A percentile compares a stretch with the other conserved stretches of the same genome.
Evolutionary conservation across 768 basidiomycete species (phyloP).

Genomic region (Cystofilobasidium capitatum): DNA sequence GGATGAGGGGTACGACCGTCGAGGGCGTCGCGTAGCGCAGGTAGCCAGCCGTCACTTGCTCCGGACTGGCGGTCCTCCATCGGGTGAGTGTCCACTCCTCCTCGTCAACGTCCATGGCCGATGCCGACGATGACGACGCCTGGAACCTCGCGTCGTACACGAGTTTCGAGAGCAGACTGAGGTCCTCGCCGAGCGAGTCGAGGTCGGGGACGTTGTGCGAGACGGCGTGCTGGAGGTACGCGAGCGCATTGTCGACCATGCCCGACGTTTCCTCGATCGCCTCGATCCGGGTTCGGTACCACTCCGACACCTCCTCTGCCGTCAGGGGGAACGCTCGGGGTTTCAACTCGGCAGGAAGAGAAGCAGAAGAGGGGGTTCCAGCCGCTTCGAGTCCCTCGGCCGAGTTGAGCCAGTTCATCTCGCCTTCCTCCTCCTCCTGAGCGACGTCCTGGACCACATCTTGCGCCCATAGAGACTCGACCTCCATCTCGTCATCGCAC

Average conservation of each 20-base stretch:
- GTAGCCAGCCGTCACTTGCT: conserved; percentile 62
- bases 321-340: conserved; percentile 41
- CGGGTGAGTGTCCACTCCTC: conserved; percentile 62
- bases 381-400: conserved; percentile 54
- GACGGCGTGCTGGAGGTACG: conserved; percentile 73
- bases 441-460: background rate
- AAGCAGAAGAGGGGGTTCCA: conserved; percentile 37
- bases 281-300: conserved; percentile 66
- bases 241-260: conserved; percentile 67
- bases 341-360: conserved; percentile 16
- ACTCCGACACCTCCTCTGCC: conserved; percentile 51
- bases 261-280: conserved; percentile 57
- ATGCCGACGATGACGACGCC: conserved; percentile 4
- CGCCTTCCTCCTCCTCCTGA: conserved; percentile 21
- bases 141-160: conserved; percentile 58
- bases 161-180: conserved; percentile 72
- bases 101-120: conserved; percentile 34
- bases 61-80: conserved; percentile 63
- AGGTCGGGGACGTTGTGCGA: conserved; percentile 66
- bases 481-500: conserved; percentile 47
- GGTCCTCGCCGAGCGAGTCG: conserved; percentile 81
- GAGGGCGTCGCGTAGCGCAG: conserved; percentile 59
- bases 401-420: conserved; percentile 14
- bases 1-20: conserved; percentile 58
- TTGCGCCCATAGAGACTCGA: conserved; percentile 39